Evolutionary conservation across 495 filamentous ascomycete species (phyloP).

Genomic region (Amniculicola lignicola): DNA sequence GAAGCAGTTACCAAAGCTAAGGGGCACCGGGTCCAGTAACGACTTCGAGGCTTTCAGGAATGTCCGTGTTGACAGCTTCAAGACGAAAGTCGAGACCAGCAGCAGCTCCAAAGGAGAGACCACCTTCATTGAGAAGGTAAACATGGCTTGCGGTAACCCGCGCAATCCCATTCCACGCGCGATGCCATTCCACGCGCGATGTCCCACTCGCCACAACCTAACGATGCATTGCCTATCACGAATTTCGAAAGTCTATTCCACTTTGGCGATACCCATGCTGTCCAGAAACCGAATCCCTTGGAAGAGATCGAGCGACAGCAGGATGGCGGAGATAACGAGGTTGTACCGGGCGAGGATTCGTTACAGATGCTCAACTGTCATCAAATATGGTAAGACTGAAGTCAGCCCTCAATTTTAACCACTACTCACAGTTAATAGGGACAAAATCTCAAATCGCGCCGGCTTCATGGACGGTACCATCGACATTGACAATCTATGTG

Average conservation of each 20-base stretch:
- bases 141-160: slow-evolving; percentile 69
- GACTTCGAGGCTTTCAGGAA: too few relatives aligned
- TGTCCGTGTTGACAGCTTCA: too few relatives aligned
- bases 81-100: too few relatives aligned
- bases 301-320: slow-evolving; percentile 67
- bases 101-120: slow-evolving; percentile 57
- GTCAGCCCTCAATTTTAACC: slow-evolving; percentile 39
- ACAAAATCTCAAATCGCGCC: slow-evolving; percentile 82
- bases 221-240: slow-evolving; percentile 76
- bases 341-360: slow-evolving; percentile 58
- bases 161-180: slow-evolving; percentile 61
- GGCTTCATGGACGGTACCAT: slow-evolving; percentile 83
- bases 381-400: slow-evolving; percentile 90
- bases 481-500: slow-evolving; percentile 89
- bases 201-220: slow-evolving; percentile 41
- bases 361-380: slow-evolving; percentile 75
- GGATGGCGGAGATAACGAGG: slow-evolving; percentile 66
- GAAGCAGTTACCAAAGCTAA: too few relatives aligned
- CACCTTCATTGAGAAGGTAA: slow-evolving; percentile 66
- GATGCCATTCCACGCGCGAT: too few relatives aligned
- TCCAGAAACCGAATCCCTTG: slow-evolving; percentile 66
- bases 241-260: slow-evolving; percentile 76
- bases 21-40: too few relatives aligned
- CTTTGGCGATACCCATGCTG: slow-evolving; percentile 51
- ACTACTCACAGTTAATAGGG: slow-evolving; percentile 55